Conservation (phyloP, 805 yeast species). For the Candida xiaguanensis region DNA sequence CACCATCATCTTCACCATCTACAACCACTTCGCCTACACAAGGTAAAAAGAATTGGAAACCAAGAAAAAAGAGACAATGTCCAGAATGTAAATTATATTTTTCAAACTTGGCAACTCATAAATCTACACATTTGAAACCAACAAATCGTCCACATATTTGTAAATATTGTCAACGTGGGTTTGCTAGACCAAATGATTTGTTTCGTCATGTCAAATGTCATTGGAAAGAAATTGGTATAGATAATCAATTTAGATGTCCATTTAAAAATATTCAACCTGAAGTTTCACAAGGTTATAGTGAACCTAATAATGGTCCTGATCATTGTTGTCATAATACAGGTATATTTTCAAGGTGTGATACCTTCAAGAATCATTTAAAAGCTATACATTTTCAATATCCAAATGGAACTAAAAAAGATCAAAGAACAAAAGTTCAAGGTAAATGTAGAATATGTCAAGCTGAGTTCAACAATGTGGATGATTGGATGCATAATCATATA, state of each 20-base stretch:
- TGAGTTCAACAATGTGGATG: conserved; percentile 65
- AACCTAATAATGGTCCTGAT: conserved; percentile 14
- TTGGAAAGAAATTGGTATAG: conserved; percentile 68
- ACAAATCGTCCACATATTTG: conserved; percentile 76
- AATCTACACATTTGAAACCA: conserved; percentile 70
- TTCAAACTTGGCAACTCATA: conserved; percentile 80
- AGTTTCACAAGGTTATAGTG: background rate
- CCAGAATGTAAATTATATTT: conserved; percentile 65
- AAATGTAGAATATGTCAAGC: conserved; percentile 73
- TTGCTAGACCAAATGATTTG: conserved; percentile 83
- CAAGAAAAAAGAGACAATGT: conserved; percentile 67
- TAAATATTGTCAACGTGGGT: conserved; percentile 74
- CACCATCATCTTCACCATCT: conserved; percentile 5
- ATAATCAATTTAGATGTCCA: conserved; percentile 78
- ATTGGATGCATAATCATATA: conserved; percentile 75
- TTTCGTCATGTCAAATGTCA: conserved; percentile 84
- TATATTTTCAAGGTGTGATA: conserved; percentile 83
- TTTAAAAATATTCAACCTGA: conserved; percentile 39
- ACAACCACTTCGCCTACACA: conserved; percentile 9
- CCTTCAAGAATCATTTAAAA: conserved; percentile 85
- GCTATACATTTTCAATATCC: conserved; percentile 91
- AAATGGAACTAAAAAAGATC: conserved; percentile 75
- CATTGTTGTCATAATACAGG: conserved; percentile 78
- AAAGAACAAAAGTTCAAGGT: conserved; percentile 66
- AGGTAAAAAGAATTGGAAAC: conserved; percentile 29